Base-by-base conservation (phyloP, 768 basidiomycete species). In the Gloeopeniophorella convolvens region DNA sequence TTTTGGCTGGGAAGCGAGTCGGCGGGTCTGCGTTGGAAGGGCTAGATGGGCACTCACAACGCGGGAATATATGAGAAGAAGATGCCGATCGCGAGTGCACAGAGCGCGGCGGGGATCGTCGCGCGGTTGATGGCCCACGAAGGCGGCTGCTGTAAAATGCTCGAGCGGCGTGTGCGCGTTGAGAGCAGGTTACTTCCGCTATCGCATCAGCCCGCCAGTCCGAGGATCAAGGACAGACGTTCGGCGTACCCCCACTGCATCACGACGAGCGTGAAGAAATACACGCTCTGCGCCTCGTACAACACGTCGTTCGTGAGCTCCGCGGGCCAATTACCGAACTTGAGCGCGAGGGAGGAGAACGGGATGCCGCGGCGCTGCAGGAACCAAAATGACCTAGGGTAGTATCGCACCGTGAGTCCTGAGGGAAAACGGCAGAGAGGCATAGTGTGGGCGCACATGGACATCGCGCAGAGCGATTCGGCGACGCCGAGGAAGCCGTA, bases 101-200 rank as follows among this genome's bases (percentile, higher is more conserved):
- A 50, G 4, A 69, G 35, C 61, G 76, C 76, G 0, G 78, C 74
- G 0, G 73, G 73, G 37, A 78, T 65, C 42, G 74, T 18, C 2
- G 37, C 26, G 31, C 26, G 61, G 60, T 70, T 73, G 24, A 66
- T 54, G 50, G 79, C 78, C n/a, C 65, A 56, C 10, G 66, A 48
- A 1, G 80, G 80, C 32, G 75, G 75, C 32, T 77, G 75, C 54
- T 78, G 74, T 65, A 83, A 69, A 31, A 81, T 70, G 20, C 75
- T 74, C 16, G 78, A 69, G 13, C 70, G 70, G 20, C 81, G 72
- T 8, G 77, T 76, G 18, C 81, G 74, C 0, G 77, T 76, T 0
- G 79, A 67, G 16, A 82, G 68, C 7, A 83, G 67, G 56, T 78
- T 80, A 31, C 56, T 57, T 41, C 16, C 7, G 4, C 15, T 4